Evolutionary conservation across 768 basidiomycete species (phyloP), one percentile per base, ranked within the genome.

Genomic region (Obba rivulosa): DNA sequence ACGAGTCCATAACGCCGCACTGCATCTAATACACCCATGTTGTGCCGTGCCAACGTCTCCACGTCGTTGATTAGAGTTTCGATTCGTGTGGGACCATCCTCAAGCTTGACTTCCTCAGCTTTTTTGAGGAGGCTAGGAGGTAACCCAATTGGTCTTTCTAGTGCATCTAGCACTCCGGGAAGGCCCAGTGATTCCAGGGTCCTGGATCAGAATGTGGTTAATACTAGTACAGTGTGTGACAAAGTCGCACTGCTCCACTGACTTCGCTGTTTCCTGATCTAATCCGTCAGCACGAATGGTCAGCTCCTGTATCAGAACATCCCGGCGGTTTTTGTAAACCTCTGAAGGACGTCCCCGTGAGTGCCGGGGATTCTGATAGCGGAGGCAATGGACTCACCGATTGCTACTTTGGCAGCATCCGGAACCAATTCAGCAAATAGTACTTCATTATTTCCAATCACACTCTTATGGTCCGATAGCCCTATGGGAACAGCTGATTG

Each of bases 331-430:
- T 35, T 87, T 80, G 66, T 94, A 99, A 3, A 99, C 85, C 53
- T 86, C 90, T 88, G 49, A 20, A 14, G 20, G 48, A 22, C 34
- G 13, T 8, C 14, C 45, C 8, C 42, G 41, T 25, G 34, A 22
- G 25, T 9, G 18, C n/a, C 25, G 17, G 35, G 34, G 16, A 34
- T 18, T 43, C 17, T 9, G 17, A 35, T 3, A 25, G 5, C 37
- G 20, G 37, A n/a, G 37, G 20, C 37, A 38, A 16, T 38, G 37
- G 5, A 7, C 83, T 60, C 58, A 94, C 91, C 91, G 53, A 96
- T 79, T 2, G 95, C 94, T 49, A 89, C 78, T 48, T 83, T 80
- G 0, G 88, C 86, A n/a, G 92, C 94, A 79, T 91, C 92, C 14
- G 84, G 77, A 0, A 91, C 73, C 39, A 99, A 67, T 9, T 83